Conservation (phyloP, 352 stramenopile species). For the Phytophthora idaei region DNA sequence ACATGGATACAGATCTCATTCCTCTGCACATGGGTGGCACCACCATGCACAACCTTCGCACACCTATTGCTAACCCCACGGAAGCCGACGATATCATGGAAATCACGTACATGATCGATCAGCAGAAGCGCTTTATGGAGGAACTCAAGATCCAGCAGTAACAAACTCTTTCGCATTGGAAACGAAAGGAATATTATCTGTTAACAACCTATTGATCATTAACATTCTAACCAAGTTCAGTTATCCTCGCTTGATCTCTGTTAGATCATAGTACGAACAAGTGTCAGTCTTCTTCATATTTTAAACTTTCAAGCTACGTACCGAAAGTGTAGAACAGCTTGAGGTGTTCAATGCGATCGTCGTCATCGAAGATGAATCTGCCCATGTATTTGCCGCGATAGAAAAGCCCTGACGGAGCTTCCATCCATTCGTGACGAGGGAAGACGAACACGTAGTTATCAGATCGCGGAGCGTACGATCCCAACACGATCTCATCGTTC, state of each 20-base stretch:
- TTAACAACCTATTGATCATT: slow-evolving; percentile 1
- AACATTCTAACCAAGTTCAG: background rate
- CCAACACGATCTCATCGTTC: slow-evolving; percentile 82
- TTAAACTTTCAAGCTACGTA: slow-evolving; percentile 32
- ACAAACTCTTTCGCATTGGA: slow-evolving; percentile 1
- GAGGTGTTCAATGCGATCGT: slow-evolving; percentile 70
- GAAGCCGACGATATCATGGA: slow-evolving; percentile 46
- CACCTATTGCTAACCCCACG: slow-evolving; percentile 18
- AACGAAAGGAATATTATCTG: slow-evolving; percentile 10
- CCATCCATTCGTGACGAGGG: slow-evolving; percentile 78
- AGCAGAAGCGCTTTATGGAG: slow-evolving; percentile 58
- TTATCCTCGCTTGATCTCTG: slow-evolving; percentile 68
- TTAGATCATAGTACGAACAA: background rate
- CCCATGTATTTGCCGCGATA: slow-evolving; percentile 89
- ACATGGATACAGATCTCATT: slow-evolving; percentile 64
- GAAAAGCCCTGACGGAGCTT: slow-evolving; percentile 86
- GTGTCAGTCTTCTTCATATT: background rate
- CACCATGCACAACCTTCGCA: slow-evolving; percentile 45
- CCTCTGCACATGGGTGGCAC: slow-evolving; percentile 57
- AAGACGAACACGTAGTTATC: slow-evolving; percentile 84
- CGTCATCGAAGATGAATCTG: slow-evolving; percentile 73
- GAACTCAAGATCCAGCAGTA: slow-evolving; percentile 33
- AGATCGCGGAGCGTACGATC: slow-evolving; percentile 81
- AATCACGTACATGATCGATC: slow-evolving; percentile 60
- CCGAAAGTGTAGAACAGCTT: slow-evolving; percentile 82